Conservation (phyloP, 345 rosid genomes). For the Heritiera fomes region DNA sequence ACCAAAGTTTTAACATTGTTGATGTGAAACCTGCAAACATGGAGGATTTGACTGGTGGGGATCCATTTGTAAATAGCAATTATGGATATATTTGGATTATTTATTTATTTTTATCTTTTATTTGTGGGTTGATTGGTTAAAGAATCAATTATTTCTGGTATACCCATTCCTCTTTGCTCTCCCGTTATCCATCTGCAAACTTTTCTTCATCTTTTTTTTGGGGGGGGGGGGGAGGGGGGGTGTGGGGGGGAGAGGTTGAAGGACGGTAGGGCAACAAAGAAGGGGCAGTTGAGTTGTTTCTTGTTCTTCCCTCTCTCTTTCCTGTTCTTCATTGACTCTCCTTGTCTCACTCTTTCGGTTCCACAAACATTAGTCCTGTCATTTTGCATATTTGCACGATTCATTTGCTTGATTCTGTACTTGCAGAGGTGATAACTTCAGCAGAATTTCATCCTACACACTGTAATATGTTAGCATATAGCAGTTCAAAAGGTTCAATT, state of each 20-base stretch:
- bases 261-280: neutral
- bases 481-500: conserved; percentile 98
- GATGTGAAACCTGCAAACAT: conserved; percentile 98
- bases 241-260: neutral
- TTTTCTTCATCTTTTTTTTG: neutral
- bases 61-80: conserved; percentile 11
- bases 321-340: neutral
- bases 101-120: conserved; percentile 5
- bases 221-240: neutral
- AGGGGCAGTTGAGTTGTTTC: too few relatives aligned
- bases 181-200: neutral
- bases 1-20: conserved; percentile 92
- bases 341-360: neutral
- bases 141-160: neutral
- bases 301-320: neutral
- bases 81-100: conserved; percentile 1
- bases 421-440: conserved; percentile 97
- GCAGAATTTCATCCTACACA: conserved; percentile 97
- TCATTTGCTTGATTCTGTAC: conserved; percentile 15
- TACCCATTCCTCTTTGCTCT: neutral
- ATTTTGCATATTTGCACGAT: neutral
- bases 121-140: conserved; percentile 15
- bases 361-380: neutral
- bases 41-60: conserved; percentile 94
- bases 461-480: conserved; percentile 90